Conservation (phyloP, 2,329 filamentous ascomycete species). For the Kalaharituber pfeilii region DNA sequence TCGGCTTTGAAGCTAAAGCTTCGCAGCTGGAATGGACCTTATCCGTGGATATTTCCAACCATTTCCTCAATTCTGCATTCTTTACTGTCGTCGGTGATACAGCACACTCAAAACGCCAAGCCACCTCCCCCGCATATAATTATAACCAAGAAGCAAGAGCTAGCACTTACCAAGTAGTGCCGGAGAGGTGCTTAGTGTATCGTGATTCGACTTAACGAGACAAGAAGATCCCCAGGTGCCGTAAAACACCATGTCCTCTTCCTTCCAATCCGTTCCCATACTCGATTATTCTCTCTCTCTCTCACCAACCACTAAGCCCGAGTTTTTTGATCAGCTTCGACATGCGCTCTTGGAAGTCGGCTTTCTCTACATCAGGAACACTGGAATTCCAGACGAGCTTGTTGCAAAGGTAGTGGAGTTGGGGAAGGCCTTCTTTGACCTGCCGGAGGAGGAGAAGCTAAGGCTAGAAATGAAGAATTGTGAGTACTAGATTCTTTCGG, state of each 20-base stretch:
- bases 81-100: too few species aligned
- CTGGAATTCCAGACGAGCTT: slow-evolving; percentile 49
- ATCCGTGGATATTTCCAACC: too few species aligned
- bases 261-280: slow-evolving; percentile 60
- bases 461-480: slow-evolving; percentile 24
- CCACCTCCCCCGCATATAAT: too few species aligned
- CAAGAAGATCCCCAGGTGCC: too few species aligned
- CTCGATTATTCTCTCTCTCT: slow-evolving; percentile 54
- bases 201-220: too few species aligned
- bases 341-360: slow-evolving; percentile 71
- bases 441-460: slow-evolving; percentile 60
- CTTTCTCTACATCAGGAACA: slow-evolving; percentile 70
- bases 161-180: too few species aligned
- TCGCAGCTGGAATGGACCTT: too few species aligned
- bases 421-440: slow-evolving; percentile 57
- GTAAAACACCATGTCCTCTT: slow-evolving; percentile 25
- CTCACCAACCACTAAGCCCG: slow-evolving; percentile 47
- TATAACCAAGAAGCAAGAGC: too few species aligned
- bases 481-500: slow-evolving; percentile 4
- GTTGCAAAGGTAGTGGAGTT: slow-evolving; percentile 48
- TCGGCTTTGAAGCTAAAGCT: too few species aligned
- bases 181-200: too few species aligned
- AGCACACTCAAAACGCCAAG: too few species aligned
- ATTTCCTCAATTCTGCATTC: too few species aligned
- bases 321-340: slow-evolving; percentile 53